Conservation (phyloP, 768 basidiomycete species). For the Trametopsis cervina region DNA sequence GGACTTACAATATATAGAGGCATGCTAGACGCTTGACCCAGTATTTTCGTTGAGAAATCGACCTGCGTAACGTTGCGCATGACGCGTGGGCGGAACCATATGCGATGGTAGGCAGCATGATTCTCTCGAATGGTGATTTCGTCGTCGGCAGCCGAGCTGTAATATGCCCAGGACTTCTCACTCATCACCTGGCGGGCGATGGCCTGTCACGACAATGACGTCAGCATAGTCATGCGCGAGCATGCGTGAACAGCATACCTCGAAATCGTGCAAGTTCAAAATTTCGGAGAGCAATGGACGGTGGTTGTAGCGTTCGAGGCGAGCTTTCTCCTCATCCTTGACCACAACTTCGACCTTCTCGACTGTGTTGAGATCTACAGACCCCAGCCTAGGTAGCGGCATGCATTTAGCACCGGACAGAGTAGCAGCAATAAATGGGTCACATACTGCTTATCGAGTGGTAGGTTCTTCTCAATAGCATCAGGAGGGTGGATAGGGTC, state of each 20-base stretch:
- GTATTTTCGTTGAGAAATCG: conserved; percentile 77
- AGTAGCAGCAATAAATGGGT: neutral
- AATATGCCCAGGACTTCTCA: conserved; percentile 90
- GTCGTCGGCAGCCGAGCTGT: conserved; percentile 94
- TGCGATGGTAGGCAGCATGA: conserved; percentile 81
- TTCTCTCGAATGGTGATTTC: conserved; percentile 90
- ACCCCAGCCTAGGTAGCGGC: conserved; percentile 43
- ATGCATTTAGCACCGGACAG: too few relatives aligned
- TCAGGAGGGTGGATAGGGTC: conserved; percentile 88
- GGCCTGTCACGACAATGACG: conserved; percentile 41
- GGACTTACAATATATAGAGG: conserved; percentile 52
- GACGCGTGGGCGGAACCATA: conserved; percentile 27
- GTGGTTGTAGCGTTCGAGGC: conserved; percentile 53
- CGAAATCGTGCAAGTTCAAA: conserved; percentile 91
- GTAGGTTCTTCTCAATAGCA: conserved; percentile 69
- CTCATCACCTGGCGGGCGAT: conserved; percentile 78
- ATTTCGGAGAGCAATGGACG: conserved; percentile 74
- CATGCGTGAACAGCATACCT: conserved; percentile 41
- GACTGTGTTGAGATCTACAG: conserved; percentile 62
- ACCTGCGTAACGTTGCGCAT: conserved; percentile 80
- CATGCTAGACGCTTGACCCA: conserved; percentile 72
- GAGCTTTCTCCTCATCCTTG: conserved; percentile 57
- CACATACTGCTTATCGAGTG: conserved; percentile 66
- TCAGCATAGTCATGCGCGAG: neutral
- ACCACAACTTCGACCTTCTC: conserved; percentile 55